A percentile compares a stretch with the other conserved stretches of the same genome.
These are phyloP conservation scores for Colletotrichum horii DNA, from an alignment of 2,329 filamentous ascomycete genomes.

Conservation along the genomic window DNA sequence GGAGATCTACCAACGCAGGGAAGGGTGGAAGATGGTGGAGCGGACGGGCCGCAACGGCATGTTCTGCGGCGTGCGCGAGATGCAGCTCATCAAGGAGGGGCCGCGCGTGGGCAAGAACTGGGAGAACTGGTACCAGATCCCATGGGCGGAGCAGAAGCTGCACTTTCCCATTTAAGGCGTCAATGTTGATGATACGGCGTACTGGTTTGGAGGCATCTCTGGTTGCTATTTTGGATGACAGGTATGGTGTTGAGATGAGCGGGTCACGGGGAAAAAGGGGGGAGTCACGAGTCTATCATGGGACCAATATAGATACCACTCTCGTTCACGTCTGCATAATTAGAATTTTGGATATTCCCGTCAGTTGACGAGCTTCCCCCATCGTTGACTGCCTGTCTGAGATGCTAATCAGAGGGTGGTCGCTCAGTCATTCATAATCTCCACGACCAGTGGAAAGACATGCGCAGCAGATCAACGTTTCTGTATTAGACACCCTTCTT, in stretches of 20 bases:
- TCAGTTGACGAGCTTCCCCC: not conserved
- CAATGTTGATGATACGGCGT: not conserved
- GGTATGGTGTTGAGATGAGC: not conserved
- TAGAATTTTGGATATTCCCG: not conserved
- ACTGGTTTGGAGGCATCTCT: not conserved
- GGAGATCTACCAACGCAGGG: conserved; percentile 48
- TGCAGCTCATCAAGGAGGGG: conserved; percentile 41
- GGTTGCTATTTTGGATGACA: not conserved
- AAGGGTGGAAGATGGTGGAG: conserved; percentile 45
- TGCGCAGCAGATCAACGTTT: not conserved
- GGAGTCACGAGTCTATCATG: not conserved
- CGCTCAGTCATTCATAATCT: not conserved
- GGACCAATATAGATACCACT: conserved; percentile 2
- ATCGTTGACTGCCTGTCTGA: not conserved
- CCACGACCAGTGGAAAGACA: not conserved
- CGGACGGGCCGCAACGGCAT: conserved; percentile 54
- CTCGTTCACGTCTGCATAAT: not conserved
- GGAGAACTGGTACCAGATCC: conserved; percentile 17
- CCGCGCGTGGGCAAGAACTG: conserved; percentile 15
- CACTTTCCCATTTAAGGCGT: conserved; percentile 4
- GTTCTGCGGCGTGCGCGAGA: conserved; percentile 60
- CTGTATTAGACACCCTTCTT: not conserved
- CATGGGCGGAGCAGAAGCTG: conserved; percentile 6
- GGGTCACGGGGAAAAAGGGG: not conserved
- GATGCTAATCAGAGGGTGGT: fast-evolving